These are phyloP conservation scores for Phallus indusiatus DNA, from an alignment of 768 basidiomycete genomes.

Conservation along the genomic window DNA sequence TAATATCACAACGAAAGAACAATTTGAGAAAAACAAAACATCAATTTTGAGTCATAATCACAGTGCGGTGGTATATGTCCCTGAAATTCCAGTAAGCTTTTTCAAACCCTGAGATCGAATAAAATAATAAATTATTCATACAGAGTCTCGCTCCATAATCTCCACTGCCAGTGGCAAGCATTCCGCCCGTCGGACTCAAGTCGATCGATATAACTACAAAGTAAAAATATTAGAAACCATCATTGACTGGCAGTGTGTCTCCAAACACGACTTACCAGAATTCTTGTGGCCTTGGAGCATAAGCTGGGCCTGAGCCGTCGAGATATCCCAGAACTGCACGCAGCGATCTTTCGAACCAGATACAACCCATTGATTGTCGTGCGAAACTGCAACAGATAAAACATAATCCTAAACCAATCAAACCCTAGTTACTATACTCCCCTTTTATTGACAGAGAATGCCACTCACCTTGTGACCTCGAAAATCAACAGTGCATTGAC, in stretches of 20 bases:
- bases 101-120: neutral
- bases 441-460: neutral
- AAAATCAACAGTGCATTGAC: slow-evolving; percentile 71
- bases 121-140: slow-evolving; percentile 14
- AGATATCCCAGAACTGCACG: slow-evolving; percentile 89
- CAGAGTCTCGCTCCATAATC: slow-evolving; percentile 68
- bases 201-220: slow-evolving; percentile 61
- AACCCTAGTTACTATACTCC: neutral
- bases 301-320: slow-evolving; percentile 71
- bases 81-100: neutral
- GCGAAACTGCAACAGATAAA: slow-evolving; percentile 69
- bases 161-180: slow-evolving; percentile 61
- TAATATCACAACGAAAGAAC: neutral
- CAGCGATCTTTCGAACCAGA: slow-evolving; percentile 94
- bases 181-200: slow-evolving; percentile 48
- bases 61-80: slow-evolving; percentile 1
- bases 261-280: slow-evolving; percentile 22
- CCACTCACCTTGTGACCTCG: slow-evolving; percentile 69
- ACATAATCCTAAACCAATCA: slow-evolving; percentile 48
- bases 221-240: neutral
- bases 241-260: neutral
- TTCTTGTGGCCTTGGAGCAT: slow-evolving; percentile 79
- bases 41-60: neutral
- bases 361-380: slow-evolving; percentile 91
- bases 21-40: neutral